Evolutionary conservation across 2,329 filamentous ascomycete species (phyloP).

Genomic region (Pseudocercospora fijiensis): DNA sequence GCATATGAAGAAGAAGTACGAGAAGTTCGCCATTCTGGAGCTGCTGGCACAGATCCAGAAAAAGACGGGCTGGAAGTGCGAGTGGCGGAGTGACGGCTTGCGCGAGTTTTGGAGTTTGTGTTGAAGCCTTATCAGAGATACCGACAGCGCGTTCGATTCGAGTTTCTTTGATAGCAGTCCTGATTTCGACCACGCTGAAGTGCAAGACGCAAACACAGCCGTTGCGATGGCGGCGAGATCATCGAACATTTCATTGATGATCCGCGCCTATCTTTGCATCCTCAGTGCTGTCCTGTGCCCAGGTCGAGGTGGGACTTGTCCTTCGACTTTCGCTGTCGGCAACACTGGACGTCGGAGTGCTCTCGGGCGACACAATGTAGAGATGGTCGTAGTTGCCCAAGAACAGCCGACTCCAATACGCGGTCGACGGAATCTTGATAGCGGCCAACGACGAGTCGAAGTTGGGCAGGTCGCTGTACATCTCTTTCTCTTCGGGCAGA

Average conservation of each 20-base stretch:
- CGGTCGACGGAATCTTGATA: slow-evolving; percentile 46
- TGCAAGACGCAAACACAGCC: not conserved
- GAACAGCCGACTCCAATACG: slow-evolving; percentile 49
- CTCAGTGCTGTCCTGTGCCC: slow-evolving; percentile 26
- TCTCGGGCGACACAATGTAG: slow-evolving; percentile 51
- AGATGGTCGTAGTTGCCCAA: slow-evolving; percentile 49
- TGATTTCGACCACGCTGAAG: not conserved
- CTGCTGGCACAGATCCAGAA: slow-evolving; percentile 18
- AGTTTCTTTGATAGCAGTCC: not conserved
- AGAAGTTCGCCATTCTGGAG: slow-evolving; percentile 20
- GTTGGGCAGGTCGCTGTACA: slow-evolving; percentile 41
- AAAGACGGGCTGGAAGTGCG: slow-evolving; percentile 22
- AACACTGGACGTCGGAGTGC: slow-evolving; percentile 38
- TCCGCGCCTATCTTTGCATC: slow-evolving; percentile 1
- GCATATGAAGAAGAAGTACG: slow-evolving; percentile 20
- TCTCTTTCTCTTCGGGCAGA: slow-evolving; percentile 40
- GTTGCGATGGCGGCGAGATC: not conserved
- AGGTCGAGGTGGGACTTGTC: slow-evolving; percentile 34
- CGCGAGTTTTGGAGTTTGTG: slow-evolving; percentile 19
- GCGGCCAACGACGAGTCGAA: slow-evolving; percentile 50
- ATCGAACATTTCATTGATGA: not conserved
- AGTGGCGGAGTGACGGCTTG: slow-evolving; percentile 19
- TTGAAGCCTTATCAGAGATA: slow-evolving; percentile 2
- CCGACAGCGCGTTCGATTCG: not conserved
- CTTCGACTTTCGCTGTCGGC: slow-evolving; percentile 33